Percentiles rank a stretch among this genome's conserved stretches.
These are phyloP conservation scores for Leptographium lundbergii DNA, from an alignment of 2,329 filamentous ascomycete genomes.

Conservation along the genomic window DNA sequence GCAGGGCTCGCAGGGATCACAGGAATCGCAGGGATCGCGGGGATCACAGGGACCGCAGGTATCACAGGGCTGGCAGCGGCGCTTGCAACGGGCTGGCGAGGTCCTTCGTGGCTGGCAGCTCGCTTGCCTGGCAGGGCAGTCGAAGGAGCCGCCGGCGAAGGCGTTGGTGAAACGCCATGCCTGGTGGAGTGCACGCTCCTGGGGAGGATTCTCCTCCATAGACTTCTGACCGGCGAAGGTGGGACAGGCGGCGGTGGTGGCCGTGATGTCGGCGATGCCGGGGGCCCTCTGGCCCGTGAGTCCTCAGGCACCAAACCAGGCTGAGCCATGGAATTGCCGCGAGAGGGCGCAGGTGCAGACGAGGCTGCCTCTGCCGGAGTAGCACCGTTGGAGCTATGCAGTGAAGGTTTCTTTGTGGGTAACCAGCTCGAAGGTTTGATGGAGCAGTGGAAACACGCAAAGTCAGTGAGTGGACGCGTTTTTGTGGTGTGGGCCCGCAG, in stretches of 20 bases:
- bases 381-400: background rate
- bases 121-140: background rate
- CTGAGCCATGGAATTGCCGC: slow-evolving; percentile 7
- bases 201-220: slow-evolving; percentile 10
- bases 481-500: slow-evolving; percentile 5
- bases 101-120: background rate
- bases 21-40: too few species aligned
- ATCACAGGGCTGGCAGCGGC: background rate
- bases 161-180: background rate
- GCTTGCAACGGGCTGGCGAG: background rate
- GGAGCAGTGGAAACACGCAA: slow-evolving; percentile 3
- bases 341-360: slow-evolving; percentile 3
- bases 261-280: background rate
- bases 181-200: background rate
- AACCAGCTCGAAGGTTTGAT: background rate
- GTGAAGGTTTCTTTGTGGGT: background rate
- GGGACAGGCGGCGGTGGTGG: background rate
- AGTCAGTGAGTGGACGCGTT: slow-evolving; percentile 2
- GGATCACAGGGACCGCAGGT: too few species aligned
- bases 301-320: background rate
- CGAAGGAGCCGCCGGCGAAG: background rate
- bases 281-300: background rate
- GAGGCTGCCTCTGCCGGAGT: slow-evolving; percentile 4
- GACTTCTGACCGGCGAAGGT: slow-evolving; percentile 13
- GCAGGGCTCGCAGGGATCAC: too few species aligned